Conservation (phyloP, 1,284 basidiomycete species). For the Austroboletus olivaceoglutinosus region DNA sequence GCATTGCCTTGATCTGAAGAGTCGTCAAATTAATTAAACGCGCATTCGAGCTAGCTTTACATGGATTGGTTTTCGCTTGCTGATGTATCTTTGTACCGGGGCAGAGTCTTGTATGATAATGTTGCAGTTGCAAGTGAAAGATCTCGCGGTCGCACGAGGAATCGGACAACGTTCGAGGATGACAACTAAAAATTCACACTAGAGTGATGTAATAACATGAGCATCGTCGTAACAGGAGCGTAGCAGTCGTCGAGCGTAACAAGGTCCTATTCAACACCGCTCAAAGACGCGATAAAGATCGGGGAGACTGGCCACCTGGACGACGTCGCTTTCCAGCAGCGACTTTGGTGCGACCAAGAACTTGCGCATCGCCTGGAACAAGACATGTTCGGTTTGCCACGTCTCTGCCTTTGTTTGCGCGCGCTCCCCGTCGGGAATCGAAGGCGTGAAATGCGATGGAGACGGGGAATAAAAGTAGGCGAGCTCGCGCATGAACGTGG, state of each 20-base stretch:
- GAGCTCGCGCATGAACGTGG: conserved; percentile 82
- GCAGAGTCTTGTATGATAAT: no score
- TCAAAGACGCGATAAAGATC: conserved; percentile 92
- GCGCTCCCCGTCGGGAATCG: conserved; percentile 30
- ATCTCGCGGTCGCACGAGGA: no score
- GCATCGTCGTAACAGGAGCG: no score
- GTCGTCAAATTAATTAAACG: not conserved
- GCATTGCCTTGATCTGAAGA: conserved; percentile 53
- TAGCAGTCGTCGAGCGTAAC: no score
- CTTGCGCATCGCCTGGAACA: conserved; percentile 80
- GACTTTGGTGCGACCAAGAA: conserved; percentile 71
- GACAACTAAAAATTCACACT: no score
- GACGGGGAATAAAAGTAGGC: conserved; percentile 84
- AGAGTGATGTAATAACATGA: no score
- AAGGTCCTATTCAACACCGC: conserved; percentile 55
- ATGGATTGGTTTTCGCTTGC: no score
- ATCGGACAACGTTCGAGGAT: no score
- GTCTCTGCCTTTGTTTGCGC: conserved; percentile 54
- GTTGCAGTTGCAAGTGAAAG: no score
- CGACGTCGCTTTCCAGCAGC: conserved; percentile 71
- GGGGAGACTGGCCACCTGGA: conserved; percentile 84
- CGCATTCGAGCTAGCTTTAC: no score
- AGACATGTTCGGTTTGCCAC: conserved; percentile 86
- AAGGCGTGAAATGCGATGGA: conserved; percentile 21
- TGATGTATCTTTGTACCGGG: no score